Conservation (phyloP, 306 rosid species). For the Clitoria ternatea region DNA sequence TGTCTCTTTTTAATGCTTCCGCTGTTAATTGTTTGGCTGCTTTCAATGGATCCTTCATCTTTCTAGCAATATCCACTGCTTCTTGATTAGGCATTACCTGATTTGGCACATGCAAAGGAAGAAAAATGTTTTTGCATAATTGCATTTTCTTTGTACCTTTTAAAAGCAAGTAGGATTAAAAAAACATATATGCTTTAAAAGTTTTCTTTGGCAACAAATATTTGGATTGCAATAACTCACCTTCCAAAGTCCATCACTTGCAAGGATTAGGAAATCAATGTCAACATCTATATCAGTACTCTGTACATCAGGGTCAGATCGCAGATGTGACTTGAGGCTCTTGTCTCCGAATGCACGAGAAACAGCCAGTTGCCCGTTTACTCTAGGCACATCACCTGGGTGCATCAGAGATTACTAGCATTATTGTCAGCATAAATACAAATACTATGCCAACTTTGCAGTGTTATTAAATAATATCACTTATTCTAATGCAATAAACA, state of each 20-base stretch:
- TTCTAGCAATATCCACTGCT: slow-evolving; percentile 70
- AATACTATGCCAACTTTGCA: neutral
- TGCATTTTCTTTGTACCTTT: too few species aligned
- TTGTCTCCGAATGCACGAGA: slow-evolving; percentile 84
- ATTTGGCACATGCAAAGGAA: slow-evolving; percentile 18
- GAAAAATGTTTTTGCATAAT: neutral
- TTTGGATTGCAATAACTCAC: slow-evolving; percentile 23
- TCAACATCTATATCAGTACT: slow-evolving; percentile 25
- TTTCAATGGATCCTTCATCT: slow-evolving; percentile 52
- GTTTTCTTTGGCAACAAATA: neutral
- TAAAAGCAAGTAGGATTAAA: neutral
- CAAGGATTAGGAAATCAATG: slow-evolving; percentile 51
- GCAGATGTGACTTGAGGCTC: slow-evolving; percentile 71
- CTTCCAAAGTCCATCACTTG: slow-evolving; percentile 88
- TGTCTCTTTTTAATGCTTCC: slow-evolving; percentile 64
- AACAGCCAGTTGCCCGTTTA: slow-evolving; percentile 76
- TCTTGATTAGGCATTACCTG: slow-evolving; percentile 79
- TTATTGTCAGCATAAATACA: neutral
- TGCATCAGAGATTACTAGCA: neutral
- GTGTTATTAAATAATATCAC: neutral
- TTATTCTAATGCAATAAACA: neutral
- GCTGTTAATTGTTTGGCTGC: slow-evolving; percentile 64
- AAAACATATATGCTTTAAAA: neutral
- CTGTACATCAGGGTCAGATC: slow-evolving; percentile 57
- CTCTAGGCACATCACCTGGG: slow-evolving; percentile 73